Conservation (phyloP, 2,329 filamentous ascomycete species). For the Cladophialophora exuberans region DNA sequence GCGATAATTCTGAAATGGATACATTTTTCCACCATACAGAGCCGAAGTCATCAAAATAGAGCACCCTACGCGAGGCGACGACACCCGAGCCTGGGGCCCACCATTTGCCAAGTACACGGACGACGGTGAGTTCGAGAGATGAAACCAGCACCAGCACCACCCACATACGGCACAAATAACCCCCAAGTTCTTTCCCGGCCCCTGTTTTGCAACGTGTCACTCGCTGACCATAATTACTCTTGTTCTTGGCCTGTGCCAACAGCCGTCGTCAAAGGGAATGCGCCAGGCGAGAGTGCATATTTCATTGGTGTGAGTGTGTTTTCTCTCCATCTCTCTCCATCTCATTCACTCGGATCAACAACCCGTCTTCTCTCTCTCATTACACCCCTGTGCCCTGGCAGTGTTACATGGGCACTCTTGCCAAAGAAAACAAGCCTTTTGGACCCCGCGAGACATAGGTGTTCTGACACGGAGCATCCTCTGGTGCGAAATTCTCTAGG, state of each 20-base stretch:
- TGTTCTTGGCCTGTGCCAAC: neutral
- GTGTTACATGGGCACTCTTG: no score
- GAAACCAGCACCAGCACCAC: no score
- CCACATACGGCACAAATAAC: no score
- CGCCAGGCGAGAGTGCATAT: slow-evolving; percentile 88
- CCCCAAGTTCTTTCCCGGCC: no score
- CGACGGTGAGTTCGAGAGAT: slow-evolving; percentile 49
- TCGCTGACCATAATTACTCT: neutral
- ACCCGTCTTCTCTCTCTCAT: neutral
- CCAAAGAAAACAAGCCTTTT: no score
- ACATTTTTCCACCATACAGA: slow-evolving; percentile 51
- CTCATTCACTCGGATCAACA: no score
- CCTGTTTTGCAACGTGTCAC: no score
- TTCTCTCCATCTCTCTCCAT: no score
- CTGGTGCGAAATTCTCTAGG: no score
- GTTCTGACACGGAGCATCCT: neutral
- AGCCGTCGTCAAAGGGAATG: slow-evolving; percentile 23
- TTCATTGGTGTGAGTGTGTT: slow-evolving; percentile 74
- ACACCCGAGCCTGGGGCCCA: slow-evolving; percentile 94
- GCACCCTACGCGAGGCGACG: slow-evolving; percentile 87
- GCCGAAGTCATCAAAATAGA: slow-evolving; percentile 98
- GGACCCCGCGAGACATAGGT: no score
- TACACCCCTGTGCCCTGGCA: neutral
- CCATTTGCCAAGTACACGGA: slow-evolving; percentile 81
- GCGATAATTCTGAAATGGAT: no score